Conservation (phyloP, 768 basidiomycete species). For the Termitomyces sp. region DNA sequence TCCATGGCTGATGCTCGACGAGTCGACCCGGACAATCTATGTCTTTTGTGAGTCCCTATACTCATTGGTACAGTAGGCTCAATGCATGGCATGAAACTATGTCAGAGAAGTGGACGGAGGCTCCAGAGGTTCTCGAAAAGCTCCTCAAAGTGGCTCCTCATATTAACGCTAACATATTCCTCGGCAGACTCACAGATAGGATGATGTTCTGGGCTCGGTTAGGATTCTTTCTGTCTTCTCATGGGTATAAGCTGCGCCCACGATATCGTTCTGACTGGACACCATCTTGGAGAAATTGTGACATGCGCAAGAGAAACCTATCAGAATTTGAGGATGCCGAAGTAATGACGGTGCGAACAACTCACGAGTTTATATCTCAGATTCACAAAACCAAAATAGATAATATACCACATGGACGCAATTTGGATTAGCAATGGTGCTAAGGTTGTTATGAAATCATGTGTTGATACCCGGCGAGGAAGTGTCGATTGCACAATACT, state of each 20-base stretch:
- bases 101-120: conserved; percentile 1
- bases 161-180: not conserved
- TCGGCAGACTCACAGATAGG: not conserved
- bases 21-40: too few relatives aligned
- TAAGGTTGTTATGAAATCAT: too few relatives aligned
- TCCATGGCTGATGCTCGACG: too few relatives aligned
- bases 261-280: not conserved
- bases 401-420: too few relatives aligned
- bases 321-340: too few relatives aligned
- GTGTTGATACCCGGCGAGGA: too few relatives aligned
- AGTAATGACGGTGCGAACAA: too few relatives aligned
- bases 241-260: not conserved
- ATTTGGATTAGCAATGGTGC: too few relatives aligned
- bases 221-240: not conserved
- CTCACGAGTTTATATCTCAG: too few relatives aligned
- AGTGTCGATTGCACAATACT: too few relatives aligned
- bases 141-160: not conserved
- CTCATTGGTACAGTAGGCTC: not conserved
- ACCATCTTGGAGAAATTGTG: not conserved
- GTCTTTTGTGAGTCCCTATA: not conserved
- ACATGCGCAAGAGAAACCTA: too few relatives aligned
- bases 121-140: not conserved
- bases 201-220: not conserved
- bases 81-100: conserved; percentile 1
- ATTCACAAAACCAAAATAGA: too few relatives aligned